phyloP scores from a whole-genome alignment of 2,329 filamentous ascomycete species.

The Colletotrichum sp. region DNA sequence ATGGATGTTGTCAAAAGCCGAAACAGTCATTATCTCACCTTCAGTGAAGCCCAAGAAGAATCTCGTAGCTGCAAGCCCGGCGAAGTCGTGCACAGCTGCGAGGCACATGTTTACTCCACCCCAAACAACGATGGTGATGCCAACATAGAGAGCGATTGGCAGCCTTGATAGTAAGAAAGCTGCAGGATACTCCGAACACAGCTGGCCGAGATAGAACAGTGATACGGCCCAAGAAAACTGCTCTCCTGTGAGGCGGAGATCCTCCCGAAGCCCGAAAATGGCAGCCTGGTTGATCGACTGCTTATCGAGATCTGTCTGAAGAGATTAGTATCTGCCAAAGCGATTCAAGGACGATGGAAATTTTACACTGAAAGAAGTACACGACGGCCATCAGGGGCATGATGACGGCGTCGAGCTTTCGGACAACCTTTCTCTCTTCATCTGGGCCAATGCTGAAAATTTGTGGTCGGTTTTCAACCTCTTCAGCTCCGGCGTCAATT shows the following conservation, averaged over 20 bases:
- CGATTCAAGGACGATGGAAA: no score
- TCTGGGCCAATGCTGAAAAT: not conserved
- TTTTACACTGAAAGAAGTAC: slow-evolving; percentile 24
- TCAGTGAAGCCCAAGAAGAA: slow-evolving; percentile 35
- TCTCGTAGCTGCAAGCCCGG: slow-evolving; percentile 25
- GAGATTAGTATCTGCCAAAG: not conserved
- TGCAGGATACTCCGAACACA: slow-evolving; percentile 15
- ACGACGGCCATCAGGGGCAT: slow-evolving; percentile 22
- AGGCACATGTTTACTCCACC: slow-evolving; percentile 29
- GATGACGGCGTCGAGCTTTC: slow-evolving; percentile 21
- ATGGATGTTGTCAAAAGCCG: not conserved
- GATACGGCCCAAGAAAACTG: slow-evolving; percentile 20
- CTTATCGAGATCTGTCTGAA: slow-evolving; percentile 21
- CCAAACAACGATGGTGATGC: slow-evolving; percentile 23
- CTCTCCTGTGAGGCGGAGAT: slow-evolving; percentile 7
- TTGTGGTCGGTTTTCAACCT: not conserved
- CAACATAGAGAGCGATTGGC: slow-evolving; percentile 17
- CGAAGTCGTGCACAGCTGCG: slow-evolving; percentile 25
- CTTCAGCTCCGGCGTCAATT: not conserved
- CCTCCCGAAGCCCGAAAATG: slow-evolving; percentile 4
- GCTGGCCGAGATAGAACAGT: slow-evolving; percentile 19
- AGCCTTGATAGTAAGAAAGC: slow-evolving; percentile 14
- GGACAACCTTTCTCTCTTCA: slow-evolving; percentile 3
- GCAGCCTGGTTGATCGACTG: slow-evolving; percentile 13
- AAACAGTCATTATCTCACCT: not conserved